Percentiles rank a stretch among this genome's conserved stretches.
Conservation (phyloP, 345 rosid genomes). For the Carallia pectinifolia region DNA sequence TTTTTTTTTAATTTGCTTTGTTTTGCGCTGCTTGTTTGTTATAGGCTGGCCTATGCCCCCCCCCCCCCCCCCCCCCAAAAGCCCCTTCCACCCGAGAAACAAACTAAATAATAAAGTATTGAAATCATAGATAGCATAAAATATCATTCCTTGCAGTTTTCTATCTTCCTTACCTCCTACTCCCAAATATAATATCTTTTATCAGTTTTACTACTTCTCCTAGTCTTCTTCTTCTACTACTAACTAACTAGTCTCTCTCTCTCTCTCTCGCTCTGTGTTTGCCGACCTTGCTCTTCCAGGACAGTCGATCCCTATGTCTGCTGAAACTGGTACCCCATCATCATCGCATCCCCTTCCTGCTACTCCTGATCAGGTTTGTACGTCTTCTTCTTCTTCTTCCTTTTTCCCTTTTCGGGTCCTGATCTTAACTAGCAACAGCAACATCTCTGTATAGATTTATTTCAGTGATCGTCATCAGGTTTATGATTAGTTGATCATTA, state of each 20-base stretch:
- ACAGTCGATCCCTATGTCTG: background rate
- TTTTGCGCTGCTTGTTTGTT: background rate
- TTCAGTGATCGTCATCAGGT: too few species aligned
- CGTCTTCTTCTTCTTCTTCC: background rate
- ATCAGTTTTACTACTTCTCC: background rate
- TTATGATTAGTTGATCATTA: too few species aligned
- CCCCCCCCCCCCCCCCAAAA: too few species aligned
- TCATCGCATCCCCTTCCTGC: background rate
- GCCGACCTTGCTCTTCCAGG: too few species aligned
- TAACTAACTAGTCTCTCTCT: background rate
- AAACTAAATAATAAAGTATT: too few species aligned
- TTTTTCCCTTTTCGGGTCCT: background rate
- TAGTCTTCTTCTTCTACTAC: too few species aligned
- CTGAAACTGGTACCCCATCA: background rate
- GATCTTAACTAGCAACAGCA: background rate
- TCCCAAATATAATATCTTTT: background rate
- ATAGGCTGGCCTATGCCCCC: too few species aligned
- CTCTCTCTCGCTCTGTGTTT: too few species aligned
- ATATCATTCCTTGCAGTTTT: background rate
- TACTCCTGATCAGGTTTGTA: background rate
- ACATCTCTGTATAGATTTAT: background rate
- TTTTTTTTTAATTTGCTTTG: constrained; percentile 2
- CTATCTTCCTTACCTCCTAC: background rate
- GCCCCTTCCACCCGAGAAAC: too few species aligned
- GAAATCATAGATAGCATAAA: background rate